These are phyloP conservation scores for Ascochyta pisi DNA, from an alignment of 2,329 filamentous ascomycete genomes.

Conservation along the genomic window DNA sequence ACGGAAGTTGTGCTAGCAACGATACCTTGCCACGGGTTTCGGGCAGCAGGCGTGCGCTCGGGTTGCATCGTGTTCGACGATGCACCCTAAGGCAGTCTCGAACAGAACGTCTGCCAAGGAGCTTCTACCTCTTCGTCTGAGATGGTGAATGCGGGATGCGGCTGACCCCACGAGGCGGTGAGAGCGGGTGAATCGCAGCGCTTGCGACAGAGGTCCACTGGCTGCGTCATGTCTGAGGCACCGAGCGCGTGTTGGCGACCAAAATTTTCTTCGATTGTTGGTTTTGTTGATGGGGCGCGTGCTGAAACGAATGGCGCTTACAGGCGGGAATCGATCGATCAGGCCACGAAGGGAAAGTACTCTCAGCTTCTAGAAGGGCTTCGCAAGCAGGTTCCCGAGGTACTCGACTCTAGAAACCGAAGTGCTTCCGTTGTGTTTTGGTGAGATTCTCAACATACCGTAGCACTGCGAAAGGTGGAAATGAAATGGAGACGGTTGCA, in stretches of 20 bases:
- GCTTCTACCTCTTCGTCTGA: slow-evolving; percentile 2
- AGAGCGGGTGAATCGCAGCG: slow-evolving; percentile 30
- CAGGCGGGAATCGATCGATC: slow-evolving; percentile 20
- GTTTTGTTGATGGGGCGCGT: slow-evolving; percentile 29
- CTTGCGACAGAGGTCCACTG: slow-evolving; percentile 21
- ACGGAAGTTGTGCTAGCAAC: neutral
- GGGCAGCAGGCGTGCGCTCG: neutral
- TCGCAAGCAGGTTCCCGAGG: slow-evolving; percentile 25
- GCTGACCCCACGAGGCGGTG: slow-evolving; percentile 43
- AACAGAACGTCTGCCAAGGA: neutral
- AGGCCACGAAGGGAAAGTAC: slow-evolving; percentile 7
- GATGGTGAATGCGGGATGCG: slow-evolving; percentile 32
- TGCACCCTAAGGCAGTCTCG: neutral
- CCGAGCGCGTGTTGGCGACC: slow-evolving; percentile 27
- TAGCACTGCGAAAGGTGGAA: slow-evolving; percentile 18
- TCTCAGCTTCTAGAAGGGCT: slow-evolving; percentile 28
- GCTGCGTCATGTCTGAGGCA: slow-evolving; percentile 35
- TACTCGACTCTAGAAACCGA: slow-evolving; percentile 7
- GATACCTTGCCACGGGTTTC: neutral
- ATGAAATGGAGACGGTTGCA: slow-evolving; percentile 24
- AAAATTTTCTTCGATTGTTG: slow-evolving; percentile 24
- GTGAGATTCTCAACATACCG: slow-evolving; percentile 25
- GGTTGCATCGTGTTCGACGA: neutral
- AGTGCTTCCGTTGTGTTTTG: slow-evolving; percentile 15
- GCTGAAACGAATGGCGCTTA: slow-evolving; percentile 36